Evolutionary conservation across 2,329 filamentous ascomycete genomes (phyloP).

Genomic region (Apiospora pterosperma): DNA sequence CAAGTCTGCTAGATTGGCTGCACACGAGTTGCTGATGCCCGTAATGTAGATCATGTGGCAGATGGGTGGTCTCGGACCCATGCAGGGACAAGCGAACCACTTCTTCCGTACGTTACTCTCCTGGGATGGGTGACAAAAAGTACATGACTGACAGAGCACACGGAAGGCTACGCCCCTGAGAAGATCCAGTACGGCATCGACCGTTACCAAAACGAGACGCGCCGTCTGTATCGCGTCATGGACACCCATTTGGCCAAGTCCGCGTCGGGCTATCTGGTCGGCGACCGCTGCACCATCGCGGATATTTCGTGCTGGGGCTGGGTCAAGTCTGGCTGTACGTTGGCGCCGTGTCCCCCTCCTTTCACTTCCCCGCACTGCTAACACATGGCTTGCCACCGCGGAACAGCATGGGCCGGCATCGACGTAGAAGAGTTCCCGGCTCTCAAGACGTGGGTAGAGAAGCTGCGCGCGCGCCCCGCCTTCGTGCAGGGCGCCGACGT

Average conservation of each 20-base stretch:
- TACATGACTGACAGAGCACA: neutral
- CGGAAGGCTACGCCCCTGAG: constrained; percentile 29
- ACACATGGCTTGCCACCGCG: too few relatives aligned
- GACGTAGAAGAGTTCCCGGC: constrained; percentile 73
- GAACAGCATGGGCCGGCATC: constrained; percentile 56
- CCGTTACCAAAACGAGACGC: constrained; percentile 78
- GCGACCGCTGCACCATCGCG: constrained; percentile 68
- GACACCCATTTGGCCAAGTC: constrained; percentile 65
- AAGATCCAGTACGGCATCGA: constrained; percentile 68
- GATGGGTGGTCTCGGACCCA: constrained; percentile 77
- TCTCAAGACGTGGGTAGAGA: constrained; percentile 74
- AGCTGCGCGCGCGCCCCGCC: constrained; percentile 64
- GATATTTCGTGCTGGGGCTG: constrained; percentile 82
- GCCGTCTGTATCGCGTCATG: constrained; percentile 76
- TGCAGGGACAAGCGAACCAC: constrained; percentile 84
- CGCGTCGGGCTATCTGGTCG: constrained; percentile 57
- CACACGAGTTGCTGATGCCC: neutral
- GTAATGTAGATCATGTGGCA: constrained; percentile 65
- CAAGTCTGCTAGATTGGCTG: neutral
- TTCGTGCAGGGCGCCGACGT: constrained; percentile 75
- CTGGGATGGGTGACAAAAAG: constrained; percentile 59
- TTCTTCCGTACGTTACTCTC: constrained; percentile 55
- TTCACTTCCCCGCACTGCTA: too few relatives aligned
- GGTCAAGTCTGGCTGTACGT: constrained; percentile 54
- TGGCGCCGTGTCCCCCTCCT: neutral